A percentile compares a stretch with the other conserved stretches of the same genome.
phyloP scores from a whole-genome alignment of 2,329 filamentous ascomycete species.

The Nothophaeocryptopus gaeumannii region DNA sequence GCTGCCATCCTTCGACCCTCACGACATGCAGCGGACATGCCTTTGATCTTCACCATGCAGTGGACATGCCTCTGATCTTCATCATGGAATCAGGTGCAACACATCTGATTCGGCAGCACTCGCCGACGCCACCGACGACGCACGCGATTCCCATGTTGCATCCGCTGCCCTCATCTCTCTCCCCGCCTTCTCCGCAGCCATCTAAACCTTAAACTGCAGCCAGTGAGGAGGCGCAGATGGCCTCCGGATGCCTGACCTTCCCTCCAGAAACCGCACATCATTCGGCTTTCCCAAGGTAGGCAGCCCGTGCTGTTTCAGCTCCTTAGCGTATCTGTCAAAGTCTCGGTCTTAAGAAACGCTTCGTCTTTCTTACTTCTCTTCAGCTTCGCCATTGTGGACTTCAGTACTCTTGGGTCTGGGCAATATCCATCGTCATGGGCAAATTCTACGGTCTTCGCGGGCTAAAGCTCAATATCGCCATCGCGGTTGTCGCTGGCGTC shows the following conservation, averaged over 20 bases:
- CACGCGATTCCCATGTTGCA: too few species aligned
- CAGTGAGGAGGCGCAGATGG: not conserved
- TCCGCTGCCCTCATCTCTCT: not conserved
- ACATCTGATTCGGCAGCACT: too few species aligned
- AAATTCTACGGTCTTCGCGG: slow-evolving; percentile 43
- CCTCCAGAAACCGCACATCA: slow-evolving; percentile 1
- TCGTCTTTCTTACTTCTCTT: slow-evolving; percentile 7
- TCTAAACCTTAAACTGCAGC: not conserved
- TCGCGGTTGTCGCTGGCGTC: slow-evolving; percentile 45
- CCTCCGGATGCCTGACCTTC: not conserved
- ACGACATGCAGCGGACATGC: too few species aligned
- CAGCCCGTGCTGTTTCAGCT: slow-evolving; percentile 4
- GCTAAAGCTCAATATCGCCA: slow-evolving; percentile 41
- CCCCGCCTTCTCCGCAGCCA: not conserved
- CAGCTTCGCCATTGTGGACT: not conserved
- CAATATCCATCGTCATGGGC: slow-evolving; percentile 8
- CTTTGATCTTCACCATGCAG: too few species aligned
- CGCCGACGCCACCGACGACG: too few species aligned
- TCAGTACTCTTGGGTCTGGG: not conserved
- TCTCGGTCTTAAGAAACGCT: slow-evolving; percentile 1
- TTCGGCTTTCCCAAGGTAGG: slow-evolving; percentile 8
- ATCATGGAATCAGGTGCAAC: too few species aligned
- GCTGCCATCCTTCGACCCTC: too few species aligned
- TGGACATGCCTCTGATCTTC: too few species aligned
- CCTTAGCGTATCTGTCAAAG: slow-evolving; percentile 3